Percentiles rank a stretch among this genome's conserved stretches.
Conservation (phyloP, 139 green algal genomes). For the Picochlorum sp. region DNA sequence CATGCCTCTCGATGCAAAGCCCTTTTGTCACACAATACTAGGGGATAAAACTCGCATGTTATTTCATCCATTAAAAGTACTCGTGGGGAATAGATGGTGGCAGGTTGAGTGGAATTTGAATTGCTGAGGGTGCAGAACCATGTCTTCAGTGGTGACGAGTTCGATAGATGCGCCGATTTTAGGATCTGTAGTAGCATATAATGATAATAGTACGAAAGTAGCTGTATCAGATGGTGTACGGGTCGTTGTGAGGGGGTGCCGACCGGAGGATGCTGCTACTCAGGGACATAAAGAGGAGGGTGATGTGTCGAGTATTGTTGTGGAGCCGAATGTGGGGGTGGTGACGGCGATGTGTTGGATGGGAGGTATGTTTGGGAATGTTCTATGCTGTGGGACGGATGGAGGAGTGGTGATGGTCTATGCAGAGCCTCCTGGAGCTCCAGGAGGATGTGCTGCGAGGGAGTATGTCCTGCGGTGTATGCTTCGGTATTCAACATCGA, state of each 20-base stretch:
- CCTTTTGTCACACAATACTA: no score
- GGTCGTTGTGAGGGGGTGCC: background rate
- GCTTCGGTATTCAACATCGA: background rate
- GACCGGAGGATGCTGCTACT: background rate
- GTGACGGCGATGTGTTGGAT: constrained; percentile 2
- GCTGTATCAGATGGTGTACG: background rate
- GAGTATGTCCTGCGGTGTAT: background rate
- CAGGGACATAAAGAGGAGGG: no score
- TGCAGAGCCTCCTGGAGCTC: background rate
- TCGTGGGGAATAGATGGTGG: no score
- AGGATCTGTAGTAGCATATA: background rate
- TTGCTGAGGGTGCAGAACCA: no score
- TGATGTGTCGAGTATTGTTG: no score
- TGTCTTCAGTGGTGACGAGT: no score
- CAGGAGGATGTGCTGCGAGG: background rate
- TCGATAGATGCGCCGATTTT: no score
- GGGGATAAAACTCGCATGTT: no score
- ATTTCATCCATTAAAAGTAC: no score
- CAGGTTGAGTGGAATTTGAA: no score
- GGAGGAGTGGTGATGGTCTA: constrained; percentile 17
- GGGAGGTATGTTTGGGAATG: constrained; percentile 5
- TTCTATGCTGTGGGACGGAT: constrained; percentile 11
- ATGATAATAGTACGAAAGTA: background rate
- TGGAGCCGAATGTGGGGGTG: background rate
- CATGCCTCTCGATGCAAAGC: no score